phyloP scores from a whole-genome alignment of 2,329 filamentous ascomycete species.

The Ophiocordyceps unilateralis region DNA sequence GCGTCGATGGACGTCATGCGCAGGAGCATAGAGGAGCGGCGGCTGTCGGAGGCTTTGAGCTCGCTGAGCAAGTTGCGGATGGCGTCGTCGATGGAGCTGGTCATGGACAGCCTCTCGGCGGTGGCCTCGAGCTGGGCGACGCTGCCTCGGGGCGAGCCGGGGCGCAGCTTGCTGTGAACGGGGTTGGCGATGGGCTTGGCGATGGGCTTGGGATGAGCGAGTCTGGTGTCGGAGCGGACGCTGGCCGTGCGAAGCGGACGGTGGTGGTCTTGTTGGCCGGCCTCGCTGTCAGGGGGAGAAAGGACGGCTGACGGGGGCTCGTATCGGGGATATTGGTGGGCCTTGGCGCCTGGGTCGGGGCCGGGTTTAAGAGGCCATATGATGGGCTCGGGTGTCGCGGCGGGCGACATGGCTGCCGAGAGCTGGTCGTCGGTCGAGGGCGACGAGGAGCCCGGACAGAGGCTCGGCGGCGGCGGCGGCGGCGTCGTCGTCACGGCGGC shows the following conservation, averaged over 20 bases:
- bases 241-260: conserved; percentile 17
- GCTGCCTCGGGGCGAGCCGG: conserved; percentile 46
- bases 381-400: conserved; percentile 3
- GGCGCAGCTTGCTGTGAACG: conserved; percentile 43
- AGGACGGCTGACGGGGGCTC: background rate
- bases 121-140: conserved; percentile 60
- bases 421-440: background rate
- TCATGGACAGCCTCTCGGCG: conserved; percentile 56
- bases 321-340: background rate
- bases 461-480: background rate
- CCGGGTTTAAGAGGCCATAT: background rate
- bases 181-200: conserved; percentile 27
- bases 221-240: conserved; percentile 27
- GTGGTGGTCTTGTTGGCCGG: too few species aligned
- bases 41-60: conserved; percentile 52
- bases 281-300: background rate
- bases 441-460: background rate
- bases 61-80: conserved; percentile 58
- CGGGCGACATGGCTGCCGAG: conserved; percentile 4
- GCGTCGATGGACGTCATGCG: conserved; percentile 15
- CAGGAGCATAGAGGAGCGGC: conserved; percentile 41
- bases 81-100: conserved; percentile 61
- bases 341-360: too few species aligned
- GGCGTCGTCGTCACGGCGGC: too few species aligned
- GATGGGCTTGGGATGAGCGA: conserved; percentile 24